Evolutionary conservation across 805 yeast species (phyloP).

Genomic region (Starmerella scarabaei): DNA sequence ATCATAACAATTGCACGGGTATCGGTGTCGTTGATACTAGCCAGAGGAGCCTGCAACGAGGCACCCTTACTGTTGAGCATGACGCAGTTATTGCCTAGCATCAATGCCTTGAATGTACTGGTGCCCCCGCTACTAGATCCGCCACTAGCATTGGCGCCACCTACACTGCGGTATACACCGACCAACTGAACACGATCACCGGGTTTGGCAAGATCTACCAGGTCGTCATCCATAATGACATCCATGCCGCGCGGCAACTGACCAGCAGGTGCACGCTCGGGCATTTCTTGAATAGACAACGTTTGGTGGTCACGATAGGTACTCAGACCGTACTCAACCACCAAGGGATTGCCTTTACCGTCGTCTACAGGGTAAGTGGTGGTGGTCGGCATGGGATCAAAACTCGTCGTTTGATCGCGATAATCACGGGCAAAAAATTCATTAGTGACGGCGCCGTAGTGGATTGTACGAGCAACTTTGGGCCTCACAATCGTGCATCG

Average conservation of each 20-base stretch:
- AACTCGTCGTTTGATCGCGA: slow-evolving; percentile 81
- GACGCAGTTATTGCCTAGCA: slow-evolving; percentile 79
- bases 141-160: slow-evolving; percentile 38
- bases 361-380: slow-evolving; percentile 90
- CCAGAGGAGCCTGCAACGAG: slow-evolving; percentile 50
- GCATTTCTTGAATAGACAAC: slow-evolving; percentile 90
- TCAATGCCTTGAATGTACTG: slow-evolving; percentile 58
- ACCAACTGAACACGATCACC: slow-evolving; percentile 92
- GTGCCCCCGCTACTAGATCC: slow-evolving; percentile 9
- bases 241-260: slow-evolving; percentile 90
- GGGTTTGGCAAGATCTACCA: slow-evolving; percentile 84
- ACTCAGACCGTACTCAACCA: slow-evolving; percentile 84
- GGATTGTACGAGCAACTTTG: slow-evolving; percentile 79
- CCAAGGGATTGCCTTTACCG: slow-evolving; percentile 73
- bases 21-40: slow-evolving; percentile 66
- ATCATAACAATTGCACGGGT: slow-evolving; percentile 74
- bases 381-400: slow-evolving; percentile 69
- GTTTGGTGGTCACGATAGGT: slow-evolving; percentile 92
- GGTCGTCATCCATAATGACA: slow-evolving; percentile 84
- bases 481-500: slow-evolving; percentile 89
- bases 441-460: slow-evolving; percentile 73
- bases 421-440: slow-evolving; percentile 84
- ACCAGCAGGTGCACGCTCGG: slow-evolving; percentile 96
- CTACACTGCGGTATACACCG: slow-evolving; percentile 86
- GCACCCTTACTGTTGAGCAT: slow-evolving; percentile 71